phyloP scores from a whole-genome alignment of 306 rosid genomes.

The Sophora flavescens region DNA sequence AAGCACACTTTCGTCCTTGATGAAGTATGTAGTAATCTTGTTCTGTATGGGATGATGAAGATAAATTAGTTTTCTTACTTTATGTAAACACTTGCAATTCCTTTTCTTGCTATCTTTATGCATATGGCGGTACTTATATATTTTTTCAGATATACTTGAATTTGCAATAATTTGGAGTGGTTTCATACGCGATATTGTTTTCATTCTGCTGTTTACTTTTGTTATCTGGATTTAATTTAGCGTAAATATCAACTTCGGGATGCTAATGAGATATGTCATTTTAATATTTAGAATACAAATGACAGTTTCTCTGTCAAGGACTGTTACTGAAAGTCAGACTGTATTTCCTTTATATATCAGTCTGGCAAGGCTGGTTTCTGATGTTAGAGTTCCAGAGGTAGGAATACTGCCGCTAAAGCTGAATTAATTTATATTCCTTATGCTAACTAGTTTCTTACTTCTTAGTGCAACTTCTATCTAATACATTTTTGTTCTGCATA shows the following conservation, averaged over 20 bases:
- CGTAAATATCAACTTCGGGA: conserved; percentile 25
- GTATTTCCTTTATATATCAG: conserved; percentile 72
- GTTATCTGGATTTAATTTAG: conserved; percentile 3
- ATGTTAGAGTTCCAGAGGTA: conserved; percentile 70
- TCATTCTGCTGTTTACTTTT: not conserved
- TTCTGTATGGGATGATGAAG: not conserved
- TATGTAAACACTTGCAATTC: conserved; percentile 1
- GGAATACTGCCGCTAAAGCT: conserved; percentile 28
- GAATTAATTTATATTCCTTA: conserved; percentile 1
- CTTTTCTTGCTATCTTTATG: conserved; percentile 1
- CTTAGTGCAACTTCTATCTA: conserved; percentile 24
- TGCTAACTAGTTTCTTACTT: not conserved
- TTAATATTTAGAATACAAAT: conserved; percentile 75
- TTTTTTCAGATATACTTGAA: conserved; percentile 8
- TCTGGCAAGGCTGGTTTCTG: conserved; percentile 78
- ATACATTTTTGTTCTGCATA: not conserved
- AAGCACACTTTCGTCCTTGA: not conserved
- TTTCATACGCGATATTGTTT: not conserved
- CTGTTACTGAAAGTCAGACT: conserved; percentile 54
- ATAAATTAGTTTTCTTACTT: not conserved
- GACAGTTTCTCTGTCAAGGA: conserved; percentile 65
- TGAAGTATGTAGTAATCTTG: conserved; percentile 2
- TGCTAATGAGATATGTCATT: conserved; percentile 43
- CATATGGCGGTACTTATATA: not conserved
- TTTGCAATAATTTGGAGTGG: conserved; percentile 14